Conservation (phyloP, 31 red algal genomes). For the Odonthalia washingtoniensis region DNA sequence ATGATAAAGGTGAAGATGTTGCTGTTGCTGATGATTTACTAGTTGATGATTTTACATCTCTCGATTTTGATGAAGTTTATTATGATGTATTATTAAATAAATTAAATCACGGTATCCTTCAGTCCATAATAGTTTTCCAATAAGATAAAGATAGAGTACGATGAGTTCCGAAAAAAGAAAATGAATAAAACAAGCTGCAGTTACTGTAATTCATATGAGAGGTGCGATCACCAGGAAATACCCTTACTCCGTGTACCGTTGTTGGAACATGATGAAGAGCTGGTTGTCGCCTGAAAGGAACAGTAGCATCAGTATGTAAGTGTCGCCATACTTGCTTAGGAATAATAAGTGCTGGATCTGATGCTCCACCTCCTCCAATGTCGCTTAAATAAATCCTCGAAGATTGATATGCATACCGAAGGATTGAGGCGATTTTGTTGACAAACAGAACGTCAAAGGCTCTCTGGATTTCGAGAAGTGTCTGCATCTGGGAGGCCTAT, state of each 20-base stretch:
- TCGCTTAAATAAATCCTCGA: too few species aligned
- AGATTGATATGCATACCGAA: conserved; percentile 4
- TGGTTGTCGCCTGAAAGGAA: conserved; percentile 97
- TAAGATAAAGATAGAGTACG: too few species aligned
- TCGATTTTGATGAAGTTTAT: conserved; percentile 94
- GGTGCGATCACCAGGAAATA: conserved; percentile 91
- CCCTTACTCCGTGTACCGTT: conserved; percentile 91
- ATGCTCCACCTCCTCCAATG: too few species aligned
- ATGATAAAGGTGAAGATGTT: not conserved
- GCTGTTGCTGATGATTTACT: not conserved
- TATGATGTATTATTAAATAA: conserved; percentile 83
- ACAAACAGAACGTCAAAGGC: too few species aligned
- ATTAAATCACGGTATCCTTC: conserved; percentile 89
- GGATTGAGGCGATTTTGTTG: conserved; percentile 11
- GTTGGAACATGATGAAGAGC: conserved; percentile 92
- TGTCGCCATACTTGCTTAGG: conserved; percentile 92
- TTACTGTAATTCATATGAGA: conserved; percentile 97
- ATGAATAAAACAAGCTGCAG: conserved; percentile 98
- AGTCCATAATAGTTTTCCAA: too few species aligned
- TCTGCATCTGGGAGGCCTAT: conserved; percentile 60
- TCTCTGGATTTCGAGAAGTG: conserved; percentile 84
- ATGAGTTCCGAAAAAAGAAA: conserved; percentile 90
- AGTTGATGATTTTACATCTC: conserved; percentile 49
- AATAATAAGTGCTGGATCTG: not conserved
- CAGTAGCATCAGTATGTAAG: conserved; percentile 86